Percentiles rank a stretch among this genome's conserved stretches.
These are phyloP conservation scores for Aspergillus leporis DNA, from an alignment of 495 filamentous ascomycete species.

Conservation along the genomic window DNA sequence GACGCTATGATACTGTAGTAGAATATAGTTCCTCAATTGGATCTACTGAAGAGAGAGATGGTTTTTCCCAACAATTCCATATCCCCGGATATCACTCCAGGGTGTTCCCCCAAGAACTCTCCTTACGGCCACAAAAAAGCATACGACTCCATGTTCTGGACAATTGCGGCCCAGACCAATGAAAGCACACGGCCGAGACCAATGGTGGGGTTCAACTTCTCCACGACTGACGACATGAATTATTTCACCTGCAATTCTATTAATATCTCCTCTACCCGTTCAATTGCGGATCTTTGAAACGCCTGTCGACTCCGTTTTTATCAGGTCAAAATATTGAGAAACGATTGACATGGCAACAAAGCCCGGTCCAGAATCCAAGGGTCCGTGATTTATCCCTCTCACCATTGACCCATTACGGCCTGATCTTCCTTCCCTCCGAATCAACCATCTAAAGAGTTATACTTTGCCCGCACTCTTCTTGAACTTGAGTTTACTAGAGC, in stretches of 20 bases:
- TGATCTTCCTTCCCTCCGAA: background rate
- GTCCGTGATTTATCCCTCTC: conserved; percentile 14
- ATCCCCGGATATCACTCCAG: too few species aligned
- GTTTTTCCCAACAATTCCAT: too few species aligned
- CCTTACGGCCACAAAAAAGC: background rate
- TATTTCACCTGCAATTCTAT: conserved; percentile 20
- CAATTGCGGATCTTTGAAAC: conserved; percentile 3
- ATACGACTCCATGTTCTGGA: background rate
- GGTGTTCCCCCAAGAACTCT: too few species aligned
- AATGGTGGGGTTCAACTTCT: conserved; percentile 19
- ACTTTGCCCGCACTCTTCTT: background rate
- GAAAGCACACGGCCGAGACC: conserved; percentile 8
- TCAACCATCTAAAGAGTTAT: background rate
- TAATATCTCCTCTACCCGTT: conserved; percentile 6
- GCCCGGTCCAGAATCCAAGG: conserved; percentile 18
- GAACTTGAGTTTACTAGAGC: background rate
- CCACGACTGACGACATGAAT: conserved; percentile 28
- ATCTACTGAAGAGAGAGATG: too few species aligned
- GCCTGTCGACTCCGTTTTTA: conserved; percentile 3
- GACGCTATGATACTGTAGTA: too few species aligned
- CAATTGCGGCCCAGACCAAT: conserved; percentile 13
- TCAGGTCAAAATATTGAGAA: background rate
- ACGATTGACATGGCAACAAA: conserved; percentile 23
- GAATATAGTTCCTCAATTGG: too few species aligned
- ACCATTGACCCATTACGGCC: background rate